phyloP scores from a whole-genome alignment of 1,284 basidiomycete species.

The Moniliophthora roreri region DNA sequence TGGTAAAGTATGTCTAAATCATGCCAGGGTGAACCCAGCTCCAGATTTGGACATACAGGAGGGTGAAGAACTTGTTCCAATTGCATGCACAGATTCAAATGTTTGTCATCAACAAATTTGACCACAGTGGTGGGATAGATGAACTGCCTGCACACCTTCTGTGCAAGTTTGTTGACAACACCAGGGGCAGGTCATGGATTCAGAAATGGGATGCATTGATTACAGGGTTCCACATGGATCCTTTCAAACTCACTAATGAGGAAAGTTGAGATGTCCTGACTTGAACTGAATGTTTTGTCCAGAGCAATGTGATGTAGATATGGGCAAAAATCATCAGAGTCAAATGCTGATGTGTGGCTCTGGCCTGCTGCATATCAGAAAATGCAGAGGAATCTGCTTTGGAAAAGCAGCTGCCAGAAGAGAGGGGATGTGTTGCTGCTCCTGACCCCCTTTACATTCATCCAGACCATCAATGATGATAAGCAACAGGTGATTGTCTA shows the following conservation, averaged over 20 bases:
- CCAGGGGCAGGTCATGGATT: conserved; percentile 19
- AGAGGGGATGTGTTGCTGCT: neutral
- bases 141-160: conserved; percentile 24
- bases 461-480: conserved; percentile 11
- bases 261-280: neutral
- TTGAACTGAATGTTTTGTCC: neutral
- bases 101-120: conserved; percentile 22
- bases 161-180: conserved; percentile 19
- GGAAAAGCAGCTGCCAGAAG: neutral
- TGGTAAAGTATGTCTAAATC: conserved; percentile 24
- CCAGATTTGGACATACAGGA: neutral
- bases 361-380: conserved; percentile 25
- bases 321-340: neutral
- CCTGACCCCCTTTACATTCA: neutral
- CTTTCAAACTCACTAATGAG: neutral
- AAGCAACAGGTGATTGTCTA: no score
- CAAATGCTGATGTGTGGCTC: conserved; percentile 23
- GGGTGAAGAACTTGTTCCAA: conserved; percentile 20
- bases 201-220: neutral
- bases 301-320: neutral
- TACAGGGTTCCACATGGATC: no score
- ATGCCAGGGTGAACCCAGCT: conserved; percentile 14
- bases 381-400: conserved; percentile 19
- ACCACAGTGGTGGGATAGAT: conserved; percentile 26
- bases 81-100: conserved; percentile 21